Evolutionary conservation across 768 basidiomycete species (phyloP).

Genomic region (Hypholoma sublateritium): DNA sequence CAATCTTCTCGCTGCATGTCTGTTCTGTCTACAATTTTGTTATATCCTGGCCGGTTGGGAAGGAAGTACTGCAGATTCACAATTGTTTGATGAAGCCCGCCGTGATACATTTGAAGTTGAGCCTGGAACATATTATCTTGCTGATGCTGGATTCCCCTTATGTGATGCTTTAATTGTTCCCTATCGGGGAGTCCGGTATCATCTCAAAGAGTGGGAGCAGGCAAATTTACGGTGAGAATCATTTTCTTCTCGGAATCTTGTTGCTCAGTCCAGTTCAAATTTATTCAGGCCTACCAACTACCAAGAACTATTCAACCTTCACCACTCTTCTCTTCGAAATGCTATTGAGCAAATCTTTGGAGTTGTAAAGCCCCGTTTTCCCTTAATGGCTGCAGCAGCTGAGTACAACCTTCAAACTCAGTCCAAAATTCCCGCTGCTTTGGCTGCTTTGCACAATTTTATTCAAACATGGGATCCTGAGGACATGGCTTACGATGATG

Average conservation of each 20-base stretch:
- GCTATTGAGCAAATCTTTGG: conserved; percentile 39
- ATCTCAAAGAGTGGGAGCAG: conserved; percentile 35
- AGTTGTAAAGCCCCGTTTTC: conserved; percentile 24
- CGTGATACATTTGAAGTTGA: conserved; percentile 24
- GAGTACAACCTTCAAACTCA: conserved; percentile 22
- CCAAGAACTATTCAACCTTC: conserved; percentile 36
- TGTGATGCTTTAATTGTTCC: conserved; percentile 33
- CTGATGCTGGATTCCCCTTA: conserved; percentile 33
- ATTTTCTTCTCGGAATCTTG: conserved; percentile 5
- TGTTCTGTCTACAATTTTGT: conserved; percentile 26
- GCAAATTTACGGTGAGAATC: conserved; percentile 14
- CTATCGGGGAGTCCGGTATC: conserved; percentile 35
- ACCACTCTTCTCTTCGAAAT: conserved; percentile 33
- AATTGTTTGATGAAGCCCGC: conserved; percentile 23
- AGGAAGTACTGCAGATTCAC: conserved; percentile 30
- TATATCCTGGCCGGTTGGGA: conserved; percentile 37
- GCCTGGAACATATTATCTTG: conserved; percentile 32
- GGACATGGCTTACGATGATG: conserved; percentile 7
- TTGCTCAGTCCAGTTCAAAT: conserved; percentile 9
- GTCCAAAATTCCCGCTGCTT: conserved; percentile 19
- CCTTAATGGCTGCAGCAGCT: conserved; percentile 14
- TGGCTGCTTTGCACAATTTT: conserved; percentile 27
- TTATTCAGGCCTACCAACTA: conserved; percentile 24
- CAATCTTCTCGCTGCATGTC: conserved; percentile 31
- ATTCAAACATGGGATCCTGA: conserved; percentile 23